A percentile compares a stretch with the other conserved stretches of the same genome.
phyloP scores from a whole-genome alignment of 2,329 filamentous ascomycete genomes.

The Pyricularia pennisetigena region DNA sequence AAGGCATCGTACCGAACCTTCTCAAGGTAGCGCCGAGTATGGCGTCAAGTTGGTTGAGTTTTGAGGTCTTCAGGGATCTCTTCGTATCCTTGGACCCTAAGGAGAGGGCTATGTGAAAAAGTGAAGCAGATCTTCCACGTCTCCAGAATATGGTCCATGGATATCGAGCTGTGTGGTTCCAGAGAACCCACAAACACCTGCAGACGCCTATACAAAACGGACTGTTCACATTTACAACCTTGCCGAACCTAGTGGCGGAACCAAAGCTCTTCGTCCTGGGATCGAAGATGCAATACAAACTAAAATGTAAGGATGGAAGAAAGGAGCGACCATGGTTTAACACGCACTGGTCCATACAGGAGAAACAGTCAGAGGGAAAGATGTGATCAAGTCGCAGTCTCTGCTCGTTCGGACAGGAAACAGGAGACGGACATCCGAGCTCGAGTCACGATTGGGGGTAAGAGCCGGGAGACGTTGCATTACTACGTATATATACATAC shows the following conservation, averaged over 20 bases:
- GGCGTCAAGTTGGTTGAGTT: constrained; percentile 97
- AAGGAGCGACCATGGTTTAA: not conserved
- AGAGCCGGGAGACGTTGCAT: not conserved
- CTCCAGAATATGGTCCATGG: not conserved
- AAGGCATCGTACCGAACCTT: constrained; percentile 89
- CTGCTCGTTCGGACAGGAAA: not conserved
- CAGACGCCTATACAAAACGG: not conserved
- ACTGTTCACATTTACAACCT: not conserved
- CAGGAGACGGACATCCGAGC: not conserved
- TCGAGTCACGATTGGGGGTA: too few species aligned
- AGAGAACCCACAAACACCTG: not conserved
- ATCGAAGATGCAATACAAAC: not conserved
- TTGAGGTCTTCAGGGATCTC: constrained; percentile 86
- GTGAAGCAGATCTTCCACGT: not conserved
- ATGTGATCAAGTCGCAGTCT: not conserved
- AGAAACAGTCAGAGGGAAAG: not conserved
- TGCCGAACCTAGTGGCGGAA: not conserved
- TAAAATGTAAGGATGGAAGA: not conserved
- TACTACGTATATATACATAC: not conserved
- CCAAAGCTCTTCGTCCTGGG: not conserved
- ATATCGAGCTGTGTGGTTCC: not conserved
- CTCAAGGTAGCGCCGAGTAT: constrained; percentile 97
- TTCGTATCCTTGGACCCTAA: constrained; percentile 51
- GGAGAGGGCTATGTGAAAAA: constrained; percentile 16
- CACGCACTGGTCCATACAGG: not conserved